Conservation (phyloP, 805 yeast species). For the Wickerhamiella cacticola region DNA sequence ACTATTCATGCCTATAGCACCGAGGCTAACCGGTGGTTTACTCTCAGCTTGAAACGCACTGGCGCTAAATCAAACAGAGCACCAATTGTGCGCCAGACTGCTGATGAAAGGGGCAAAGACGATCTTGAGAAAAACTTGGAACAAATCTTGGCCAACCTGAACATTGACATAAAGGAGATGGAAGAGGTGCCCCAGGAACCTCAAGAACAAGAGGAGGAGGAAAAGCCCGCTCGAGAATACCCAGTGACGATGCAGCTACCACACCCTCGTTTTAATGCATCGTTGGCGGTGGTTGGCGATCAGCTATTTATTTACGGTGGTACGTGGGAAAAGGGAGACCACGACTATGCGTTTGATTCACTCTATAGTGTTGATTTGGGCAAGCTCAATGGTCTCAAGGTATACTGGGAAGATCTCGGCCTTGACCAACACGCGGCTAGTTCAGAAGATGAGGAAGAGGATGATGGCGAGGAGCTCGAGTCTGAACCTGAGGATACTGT, state of each 20-base stretch:
- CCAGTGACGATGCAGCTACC: constrained; percentile 56
- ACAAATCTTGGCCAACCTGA: constrained; percentile 26
- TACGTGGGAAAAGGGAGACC: constrained; percentile 74
- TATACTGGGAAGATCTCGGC: constrained; percentile 69
- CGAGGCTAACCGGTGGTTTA: constrained; percentile 82
- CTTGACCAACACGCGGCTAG: constrained; percentile 24
- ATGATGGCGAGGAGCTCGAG: constrained; percentile 62
- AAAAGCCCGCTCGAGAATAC: constrained; percentile 35
- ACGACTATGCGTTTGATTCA: constrained; percentile 72
- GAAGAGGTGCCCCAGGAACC: constrained; percentile 34
- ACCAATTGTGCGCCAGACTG: constrained; percentile 31
- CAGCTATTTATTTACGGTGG: constrained; percentile 79
- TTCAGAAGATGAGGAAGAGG: constrained; percentile 39
- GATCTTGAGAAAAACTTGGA: constrained; percentile 76
- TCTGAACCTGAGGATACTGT: constrained; percentile 53
- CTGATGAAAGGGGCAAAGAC: constrained; percentile 34
- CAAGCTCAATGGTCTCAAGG: constrained; percentile 74
- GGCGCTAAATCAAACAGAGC: constrained; percentile 34
- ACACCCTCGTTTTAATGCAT: constrained; percentile 78
- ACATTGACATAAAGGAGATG: constrained; percentile 24
- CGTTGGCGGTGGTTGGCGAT: constrained; percentile 78
- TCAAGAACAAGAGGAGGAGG: constrained; percentile 32
- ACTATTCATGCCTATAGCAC: constrained; percentile 68
- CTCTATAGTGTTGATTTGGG: constrained; percentile 78
- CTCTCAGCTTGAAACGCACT: constrained; percentile 49